These are phyloP conservation scores for Keithomyces neogunnii DNA, from an alignment of 2,329 filamentous ascomycete species.

Conservation along the genomic window DNA sequence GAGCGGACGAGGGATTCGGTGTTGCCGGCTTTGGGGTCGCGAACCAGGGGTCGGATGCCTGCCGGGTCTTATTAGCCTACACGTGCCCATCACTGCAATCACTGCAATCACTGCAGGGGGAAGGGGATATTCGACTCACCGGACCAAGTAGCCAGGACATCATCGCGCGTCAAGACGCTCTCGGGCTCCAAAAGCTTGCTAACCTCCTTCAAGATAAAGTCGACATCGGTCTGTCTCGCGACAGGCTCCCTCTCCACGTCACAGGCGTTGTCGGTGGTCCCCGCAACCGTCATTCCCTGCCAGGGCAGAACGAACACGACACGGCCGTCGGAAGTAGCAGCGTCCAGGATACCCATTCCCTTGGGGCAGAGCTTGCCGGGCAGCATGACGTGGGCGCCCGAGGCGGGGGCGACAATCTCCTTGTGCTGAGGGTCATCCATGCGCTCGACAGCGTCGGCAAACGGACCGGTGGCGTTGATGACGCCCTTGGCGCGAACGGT, in stretches of 20 bases:
- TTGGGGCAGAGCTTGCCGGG: slow-evolving; percentile 71
- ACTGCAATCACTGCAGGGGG: background rate
- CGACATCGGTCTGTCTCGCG: slow-evolving; percentile 68
- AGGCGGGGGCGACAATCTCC: slow-evolving; percentile 71
- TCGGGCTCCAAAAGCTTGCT: slow-evolving; percentile 68
- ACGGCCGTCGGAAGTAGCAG: slow-evolving; percentile 72
- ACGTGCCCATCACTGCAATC: no score
- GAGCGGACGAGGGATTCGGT: slow-evolving; percentile 78
- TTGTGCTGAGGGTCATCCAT: slow-evolving; percentile 64
- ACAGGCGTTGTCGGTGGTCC: slow-evolving; percentile 71
- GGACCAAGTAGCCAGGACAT: slow-evolving; percentile 76
- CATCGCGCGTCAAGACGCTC: slow-evolving; percentile 63
- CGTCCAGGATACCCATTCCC: slow-evolving; percentile 77
- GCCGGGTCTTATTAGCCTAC: background rate
- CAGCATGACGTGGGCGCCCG: slow-evolving; percentile 75
- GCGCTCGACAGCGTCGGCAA: slow-evolving; percentile 71
- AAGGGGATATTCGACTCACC: slow-evolving; percentile 36
- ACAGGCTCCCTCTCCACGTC: slow-evolving; percentile 60
- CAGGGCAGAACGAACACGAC: slow-evolving; percentile 84
- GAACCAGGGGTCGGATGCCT: slow-evolving; percentile 68
- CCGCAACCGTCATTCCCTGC: slow-evolving; percentile 80
- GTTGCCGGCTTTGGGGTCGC: slow-evolving; percentile 72
- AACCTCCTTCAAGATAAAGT: slow-evolving; percentile 75
- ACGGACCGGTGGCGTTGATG: slow-evolving; percentile 78
- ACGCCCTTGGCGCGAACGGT: slow-evolving; percentile 70